Evolutionary conservation across 805 yeast genomes (phyloP), one percentile per base, ranked within the genome.

Genomic region (Suhomyces faveliae): DNA sequence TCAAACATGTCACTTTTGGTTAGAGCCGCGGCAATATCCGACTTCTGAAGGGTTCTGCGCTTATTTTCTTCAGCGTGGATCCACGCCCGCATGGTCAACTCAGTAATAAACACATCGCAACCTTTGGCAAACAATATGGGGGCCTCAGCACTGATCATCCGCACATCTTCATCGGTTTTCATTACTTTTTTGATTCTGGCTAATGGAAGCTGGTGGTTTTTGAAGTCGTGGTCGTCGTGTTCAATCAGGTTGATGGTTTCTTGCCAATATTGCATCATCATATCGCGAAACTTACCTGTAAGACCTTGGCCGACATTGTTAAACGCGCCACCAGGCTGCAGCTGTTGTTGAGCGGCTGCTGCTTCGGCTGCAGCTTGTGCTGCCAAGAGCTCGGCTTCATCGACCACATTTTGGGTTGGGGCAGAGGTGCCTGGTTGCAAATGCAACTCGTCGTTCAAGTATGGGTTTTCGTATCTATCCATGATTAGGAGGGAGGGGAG

Each of bases 71-170:
- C 98, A 2, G 98, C 97, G 59, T 91, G 97, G 52, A 94, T 89
- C 99, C 99, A 94, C 6, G 99, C 97, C 49, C 99, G 77, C 97
- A 94, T 91, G 11, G 99, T 91, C 47, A 94, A 73, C 65, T 94
- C 99, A 0, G 99, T 91, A 57, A 94, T 92, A 68, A 94, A 94
- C 29, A 94, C 84, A 64, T 94, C 99, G 68, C 99, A 94, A 1
- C 98, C 98, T 66, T 94, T 94, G 41, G 99, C 98, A 71, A 94
- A 94, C 51, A 94, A 69, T 27, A 94, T 90, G 2, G 99, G 99
- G 0, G 98, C 98, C 70, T 94, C 99, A 2, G 99, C 98, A 53
- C 94, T 83, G 48, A 94, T 94, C 99, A 94, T 94, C 54, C 90
- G 81, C 35, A 94, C 98, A 54, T 92, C 97, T 62, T 89, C 96